A percentile compares a stretch with the other conserved stretches of the same genome.
Conservation (phyloP, 768 basidiomycete genomes). For the Suillus sp. region DNA sequence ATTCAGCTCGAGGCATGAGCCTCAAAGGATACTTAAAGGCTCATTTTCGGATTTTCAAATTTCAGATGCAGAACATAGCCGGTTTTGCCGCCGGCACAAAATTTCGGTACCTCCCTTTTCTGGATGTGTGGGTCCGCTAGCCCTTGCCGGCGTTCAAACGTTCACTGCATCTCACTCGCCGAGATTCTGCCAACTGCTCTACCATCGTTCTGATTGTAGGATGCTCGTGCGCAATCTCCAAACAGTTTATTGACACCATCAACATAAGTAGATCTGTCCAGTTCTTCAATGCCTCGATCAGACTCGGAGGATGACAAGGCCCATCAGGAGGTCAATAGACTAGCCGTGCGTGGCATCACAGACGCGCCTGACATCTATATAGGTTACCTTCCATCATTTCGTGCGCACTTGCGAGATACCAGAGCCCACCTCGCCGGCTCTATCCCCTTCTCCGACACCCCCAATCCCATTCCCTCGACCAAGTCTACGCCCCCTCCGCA, state of each 20-base stretch:
- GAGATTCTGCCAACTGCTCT: not conserved
- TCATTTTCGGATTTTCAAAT: too few relatives aligned
- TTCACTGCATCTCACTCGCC: not conserved
- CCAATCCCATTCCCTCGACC: too few relatives aligned
- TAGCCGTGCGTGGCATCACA: not conserved
- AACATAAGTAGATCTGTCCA: not conserved
- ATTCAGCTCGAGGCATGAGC: too few relatives aligned
- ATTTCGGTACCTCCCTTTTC: too few relatives aligned
- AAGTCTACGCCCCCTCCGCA: not conserved
- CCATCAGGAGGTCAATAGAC: not conserved
- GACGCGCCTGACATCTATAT: conserved; percentile 19
- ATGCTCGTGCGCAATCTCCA: not conserved
- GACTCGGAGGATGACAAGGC: not conserved
- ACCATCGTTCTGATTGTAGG: not conserved
- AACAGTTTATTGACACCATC: not conserved
- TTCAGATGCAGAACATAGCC: too few relatives aligned
- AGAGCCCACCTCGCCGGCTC: conserved; percentile 19
- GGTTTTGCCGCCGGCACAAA: too few relatives aligned
- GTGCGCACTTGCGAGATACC: conserved; percentile 30
- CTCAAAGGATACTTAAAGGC: too few relatives aligned
- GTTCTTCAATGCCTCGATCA: not conserved
- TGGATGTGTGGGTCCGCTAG: too few relatives aligned
- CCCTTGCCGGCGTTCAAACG: too few relatives aligned
- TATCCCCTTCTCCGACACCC: not conserved
- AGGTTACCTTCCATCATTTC: conserved; percentile 30